These are phyloP conservation scores for Chalara sp. DNA, from an alignment of 2,329 filamentous ascomycete species.

Conservation along the genomic window DNA sequence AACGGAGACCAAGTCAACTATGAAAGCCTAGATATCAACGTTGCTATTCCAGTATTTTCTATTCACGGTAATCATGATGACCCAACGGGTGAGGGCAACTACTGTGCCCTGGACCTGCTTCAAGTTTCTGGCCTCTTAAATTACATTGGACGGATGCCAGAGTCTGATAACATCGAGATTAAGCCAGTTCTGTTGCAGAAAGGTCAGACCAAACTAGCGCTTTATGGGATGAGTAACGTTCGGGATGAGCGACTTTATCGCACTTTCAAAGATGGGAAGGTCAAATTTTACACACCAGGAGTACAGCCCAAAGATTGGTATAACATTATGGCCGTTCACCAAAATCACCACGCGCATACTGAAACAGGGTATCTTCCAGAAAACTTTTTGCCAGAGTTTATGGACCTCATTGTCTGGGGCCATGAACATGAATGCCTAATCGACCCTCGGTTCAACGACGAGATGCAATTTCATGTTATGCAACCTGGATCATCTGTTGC, in stretches of 20 bases:
- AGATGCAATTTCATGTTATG: slow-evolving; percentile 92
- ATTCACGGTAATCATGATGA: slow-evolving; percentile 99
- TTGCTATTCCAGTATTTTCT: slow-evolving; percentile 94
- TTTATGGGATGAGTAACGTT: slow-evolving; percentile 94
- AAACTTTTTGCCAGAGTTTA: slow-evolving; percentile 82
- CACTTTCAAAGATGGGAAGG: slow-evolving; percentile 86
- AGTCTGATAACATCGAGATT: slow-evolving; percentile 87
- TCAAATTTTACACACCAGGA: slow-evolving; percentile 84
- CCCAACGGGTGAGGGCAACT: slow-evolving; percentile 90
- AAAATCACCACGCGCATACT: slow-evolving; percentile 90
- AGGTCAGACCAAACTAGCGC: slow-evolving; percentile 81
- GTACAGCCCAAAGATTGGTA: slow-evolving; percentile 87
- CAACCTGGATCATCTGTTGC: slow-evolving; percentile 95
- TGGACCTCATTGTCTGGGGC: slow-evolving; percentile 92
- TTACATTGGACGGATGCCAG: slow-evolving; percentile 87
- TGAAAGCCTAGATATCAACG: slow-evolving; percentile 93
- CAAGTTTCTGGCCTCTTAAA: slow-evolving; percentile 90
- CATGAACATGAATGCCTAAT: slow-evolving; percentile 97
- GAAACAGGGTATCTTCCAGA: slow-evolving; percentile 93
- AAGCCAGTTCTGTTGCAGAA: slow-evolving; percentile 93
- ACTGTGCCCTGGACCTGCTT: slow-evolving; percentile 83
- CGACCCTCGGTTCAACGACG: slow-evolving; percentile 73
- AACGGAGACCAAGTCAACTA: slow-evolving; percentile 93
- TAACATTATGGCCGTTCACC: slow-evolving; percentile 89
- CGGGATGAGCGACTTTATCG: slow-evolving; percentile 91